phyloP scores from a whole-genome alignment of 2,329 filamentous ascomycete species.

The Sporothrix inflata region DNA sequence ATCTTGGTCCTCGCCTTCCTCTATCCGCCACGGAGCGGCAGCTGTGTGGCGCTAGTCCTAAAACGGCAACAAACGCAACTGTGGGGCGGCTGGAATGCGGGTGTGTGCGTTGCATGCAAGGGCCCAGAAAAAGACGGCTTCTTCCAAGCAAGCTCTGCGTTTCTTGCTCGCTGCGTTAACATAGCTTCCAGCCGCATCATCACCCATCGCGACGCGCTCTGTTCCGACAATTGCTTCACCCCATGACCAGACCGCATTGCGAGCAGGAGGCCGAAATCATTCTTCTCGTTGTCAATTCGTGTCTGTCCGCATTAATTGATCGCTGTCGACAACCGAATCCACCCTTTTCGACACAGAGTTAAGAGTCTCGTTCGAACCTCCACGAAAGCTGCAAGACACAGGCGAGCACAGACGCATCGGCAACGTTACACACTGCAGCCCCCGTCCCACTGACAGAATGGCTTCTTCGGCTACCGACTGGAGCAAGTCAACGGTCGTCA shows the following conservation, averaged over 20 bases:
- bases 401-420: not conserved
- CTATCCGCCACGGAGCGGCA: not conserved
- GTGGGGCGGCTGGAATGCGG: slow-evolving; percentile 2
- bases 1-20: not conserved
- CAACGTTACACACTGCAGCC: slow-evolving; percentile 8
- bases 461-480: slow-evolving; percentile 54
- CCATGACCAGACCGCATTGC: not conserved
- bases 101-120: slow-evolving; percentile 9
- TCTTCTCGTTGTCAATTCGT: not conserved
- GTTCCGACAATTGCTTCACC: not conserved
- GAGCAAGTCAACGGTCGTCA: slow-evolving; percentile 69
- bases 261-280: not conserved
- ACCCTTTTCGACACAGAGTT: not conserved
- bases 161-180: not conserved
- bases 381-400: not conserved
- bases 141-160: slow-evolving; percentile 15
- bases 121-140: not conserved
- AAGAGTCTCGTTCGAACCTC: not conserved
- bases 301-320: not conserved
- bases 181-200: slow-evolving; percentile 3
- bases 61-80: not conserved
- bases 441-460: slow-evolving; percentile 24
- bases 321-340: not conserved
- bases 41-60: not conserved
- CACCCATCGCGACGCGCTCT: slow-evolving; percentile 16